Conservation (phyloP, 192 early-diverging fungal genomes). For the Mortierella hygrophila region DNA sequence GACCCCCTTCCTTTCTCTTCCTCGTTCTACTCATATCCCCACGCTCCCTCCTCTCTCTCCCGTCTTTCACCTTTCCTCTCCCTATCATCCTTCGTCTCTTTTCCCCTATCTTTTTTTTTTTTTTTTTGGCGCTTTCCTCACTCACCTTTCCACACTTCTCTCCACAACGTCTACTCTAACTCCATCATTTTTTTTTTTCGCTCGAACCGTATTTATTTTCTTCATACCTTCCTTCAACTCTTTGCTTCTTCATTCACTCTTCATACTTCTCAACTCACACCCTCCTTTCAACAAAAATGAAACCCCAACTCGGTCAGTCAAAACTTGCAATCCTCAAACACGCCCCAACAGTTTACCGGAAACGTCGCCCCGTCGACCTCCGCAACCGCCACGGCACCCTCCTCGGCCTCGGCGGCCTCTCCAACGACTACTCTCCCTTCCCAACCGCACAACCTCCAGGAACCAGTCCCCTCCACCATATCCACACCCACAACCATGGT, state of each 20-base stretch:
- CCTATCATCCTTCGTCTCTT: not conserved
- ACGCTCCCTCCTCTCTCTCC: not conserved
- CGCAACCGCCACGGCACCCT: constrained; percentile 24
- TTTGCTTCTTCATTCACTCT: not conserved
- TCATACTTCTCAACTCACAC: not conserved
- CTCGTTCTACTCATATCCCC: not conserved
- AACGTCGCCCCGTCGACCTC: constrained; percentile 42
- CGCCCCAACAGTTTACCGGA: constrained; percentile 46
- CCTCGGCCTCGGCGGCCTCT: not conserved
- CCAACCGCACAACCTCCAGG: not conserved
- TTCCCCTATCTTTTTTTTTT: constrained; percentile 9
- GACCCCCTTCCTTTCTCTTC: not conserved
- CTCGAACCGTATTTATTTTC: not conserved
- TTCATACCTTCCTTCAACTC: not conserved
- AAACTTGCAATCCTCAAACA: constrained; percentile 45
- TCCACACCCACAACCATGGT: not conserved
- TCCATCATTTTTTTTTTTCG: not conserved
- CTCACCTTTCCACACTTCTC: not conserved
- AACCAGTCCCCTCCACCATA: not conserved
- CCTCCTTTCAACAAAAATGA: constrained; percentile 24
- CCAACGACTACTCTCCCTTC: not conserved
- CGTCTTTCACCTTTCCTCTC: not conserved
- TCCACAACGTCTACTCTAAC: not conserved
- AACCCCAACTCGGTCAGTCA: constrained; percentile 46
- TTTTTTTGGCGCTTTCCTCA: not conserved